Base-by-base conservation (phyloP, 129 eudicot genomes). In the Arctium lappa region DNA sequence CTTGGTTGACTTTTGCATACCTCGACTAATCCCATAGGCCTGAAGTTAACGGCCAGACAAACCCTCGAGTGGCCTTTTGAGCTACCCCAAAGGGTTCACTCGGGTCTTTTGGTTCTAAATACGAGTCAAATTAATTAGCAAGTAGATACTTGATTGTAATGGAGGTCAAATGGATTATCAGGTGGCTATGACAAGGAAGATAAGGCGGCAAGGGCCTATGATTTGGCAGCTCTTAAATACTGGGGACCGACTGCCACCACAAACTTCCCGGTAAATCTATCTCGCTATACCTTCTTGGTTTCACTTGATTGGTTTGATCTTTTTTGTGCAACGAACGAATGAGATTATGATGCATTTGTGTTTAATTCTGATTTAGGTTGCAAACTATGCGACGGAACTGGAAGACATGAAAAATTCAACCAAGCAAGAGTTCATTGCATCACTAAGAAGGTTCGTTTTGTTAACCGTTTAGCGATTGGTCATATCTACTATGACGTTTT, bases 111-210 rank as follows among this genome's bases (percentile, higher is more conserved):
- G 50, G 9, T 46, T 46, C 1, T 46, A 60, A 4, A 33, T n/a
- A 56, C 33, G 30, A 34, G 18, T 53, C 32, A 36, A 60, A 50
- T 72, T 16, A 71, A 30, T 44, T 12, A 46, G 33, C 46, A 18
- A 11, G 3, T 40, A 69, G 63, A 13, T 30, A 31, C 46, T 68
- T 16, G 65, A 40, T 79, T 68, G 13, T 79, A 68, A 79, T 53
- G 66, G 68, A 53, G 53, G 2, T 76, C 18, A 72, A 33, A 39
- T 69, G 69, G 40, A 50, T 36, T 80, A 12, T 72, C 83, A 91
- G 98, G 98, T 76, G 98, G 98, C 4, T 94, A 94, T 90, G 98
- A 94, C 83, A 91, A 91, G 73, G 98, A 94, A 81, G 98, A 94
- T 32, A 94, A 94, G 81, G 98, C 98, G 74, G 98, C 98, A 38